Evolutionary conservation across 192 early-diverging fungal species (phyloP), one percentile per base, ranked within the genome.

Genomic region (Gamsiella multidivaricata): DNA sequence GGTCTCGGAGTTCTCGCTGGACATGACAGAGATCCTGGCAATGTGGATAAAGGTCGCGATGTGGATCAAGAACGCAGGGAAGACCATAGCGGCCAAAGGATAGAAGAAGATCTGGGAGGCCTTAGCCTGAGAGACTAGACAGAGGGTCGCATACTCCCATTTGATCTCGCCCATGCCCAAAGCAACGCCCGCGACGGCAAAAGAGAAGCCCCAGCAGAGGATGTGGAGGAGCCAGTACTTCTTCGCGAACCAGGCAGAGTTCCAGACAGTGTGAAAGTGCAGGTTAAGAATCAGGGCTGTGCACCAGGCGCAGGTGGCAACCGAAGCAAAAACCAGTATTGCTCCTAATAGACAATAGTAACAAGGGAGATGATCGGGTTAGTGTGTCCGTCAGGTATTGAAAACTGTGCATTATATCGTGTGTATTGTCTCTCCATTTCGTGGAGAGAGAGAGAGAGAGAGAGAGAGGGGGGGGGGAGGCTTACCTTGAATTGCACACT

Each of bases 191-290:
- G 83, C 82, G 25, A 86, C 56, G 12, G 66, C 53, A 12, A 46
- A 11, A 29, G 84, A 70, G 32, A 65, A 69, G 20, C 84, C 86
- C 86, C 86, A 88, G 55, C 86, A 84, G 28, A 86, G 17, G 28
- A 80, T 29, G 45, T 88, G 60, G 3, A 86, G 37, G n/a, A 67
- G 55, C 37, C 69, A 45, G 51, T 86, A 84, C 58, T 81, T 80
- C 11, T 73, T 75, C 15, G 67, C 33, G 28, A 86, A 78, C 59
- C 82, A 81, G 26, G 82, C 82, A 5, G 80, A 82, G 52, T 86
- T 86, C 86, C 86, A 88, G 22, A 88, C 86, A 3, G 84, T 86
- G 61, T 88, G 83, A 2, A 88, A 17, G 49, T 87, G 85, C n/a
- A 87, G 39, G 49, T 83, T 72, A 11, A 84, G 46, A 52, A 88